Base-by-base conservation (phyloP, 2,329 filamentous ascomycete genomes). In the Scopulariopsis brevicaulis region DNA sequence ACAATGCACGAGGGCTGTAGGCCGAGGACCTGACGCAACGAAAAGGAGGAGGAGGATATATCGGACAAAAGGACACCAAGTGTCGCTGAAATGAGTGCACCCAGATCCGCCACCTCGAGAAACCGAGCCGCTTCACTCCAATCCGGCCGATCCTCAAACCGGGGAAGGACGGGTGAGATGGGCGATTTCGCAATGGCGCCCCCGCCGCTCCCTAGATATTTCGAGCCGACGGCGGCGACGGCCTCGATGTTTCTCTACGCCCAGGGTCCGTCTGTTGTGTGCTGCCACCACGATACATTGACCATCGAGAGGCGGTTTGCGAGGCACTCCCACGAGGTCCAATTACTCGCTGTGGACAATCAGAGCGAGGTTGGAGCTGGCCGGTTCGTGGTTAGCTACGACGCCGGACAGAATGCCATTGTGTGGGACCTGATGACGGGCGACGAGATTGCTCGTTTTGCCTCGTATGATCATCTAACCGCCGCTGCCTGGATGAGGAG, bases 361-460 rank as follows among this genome's bases (percentile, higher is more conserved):
- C 84, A 89, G 58, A 96, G 92, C 70, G 92, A 96, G 64, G 77
- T 84, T 60, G 92, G 92, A 3, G 86, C 87, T 1, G 94, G 93
- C 32, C 81, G 92, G 62, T 74, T 96, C 60, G 91, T 96, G 2
- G 90, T 96, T 61, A 97, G 91, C 74, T 96, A 96, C 67, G 94
- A 99, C 76, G 82, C 83, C 20, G 87, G 90, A 43, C 89, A 93
- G 70, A 96, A 90, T 1, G 90, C 92, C 4, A 96, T 97, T 67
- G 90, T 97, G 8, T 99, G 94, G 94, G 93, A 99, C 72, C 79
- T 96, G 60, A 84, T 95, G 74, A 95, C 90, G 0, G 94, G 94
- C 54, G 85, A 91, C 60, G 91, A 96, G 71, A 81, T 96, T 59
- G 86, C 93, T 46, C 83, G 92, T n/a, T 97, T 97, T 74, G 86